These are phyloP conservation scores for Collybia sp. DNA, from an alignment of 768 basidiomycete species.

Conservation along the genomic window DNA sequence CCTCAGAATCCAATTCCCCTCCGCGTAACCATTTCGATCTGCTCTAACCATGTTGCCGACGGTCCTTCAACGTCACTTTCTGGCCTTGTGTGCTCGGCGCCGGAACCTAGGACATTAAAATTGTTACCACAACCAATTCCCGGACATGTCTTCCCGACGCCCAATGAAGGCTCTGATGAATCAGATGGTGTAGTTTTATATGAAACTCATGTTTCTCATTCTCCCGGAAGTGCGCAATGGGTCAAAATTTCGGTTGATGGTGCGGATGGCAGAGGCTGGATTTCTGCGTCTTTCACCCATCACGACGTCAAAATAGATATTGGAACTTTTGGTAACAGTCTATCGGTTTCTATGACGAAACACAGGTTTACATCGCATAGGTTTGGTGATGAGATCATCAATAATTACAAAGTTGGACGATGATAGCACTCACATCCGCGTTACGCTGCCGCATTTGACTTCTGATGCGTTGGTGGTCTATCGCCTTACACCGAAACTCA, in stretches of 20 bases:
- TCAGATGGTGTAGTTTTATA: slow-evolving; percentile 70
- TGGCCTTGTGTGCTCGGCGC: slow-evolving; percentile 25
- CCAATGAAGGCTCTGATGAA: slow-evolving; percentile 67
- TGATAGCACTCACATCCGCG: slow-evolving; percentile 21
- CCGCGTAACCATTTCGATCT: slow-evolving; percentile 42
- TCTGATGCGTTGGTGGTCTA: slow-evolving; percentile 67
- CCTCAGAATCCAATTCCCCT: slow-evolving; percentile 46
- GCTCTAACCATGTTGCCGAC: slow-evolving; percentile 15
- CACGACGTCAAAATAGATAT: slow-evolving; percentile 25
- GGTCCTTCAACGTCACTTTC: slow-evolving; percentile 12
- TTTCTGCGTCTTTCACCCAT: slow-evolving; percentile 48
- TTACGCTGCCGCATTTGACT: slow-evolving; percentile 51
- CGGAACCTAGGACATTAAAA: slow-evolving; percentile 45
- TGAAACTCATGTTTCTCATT: slow-evolving; percentile 37
- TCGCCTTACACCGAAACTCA: slow-evolving; percentile 31
- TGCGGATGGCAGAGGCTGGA: slow-evolving; percentile 55
- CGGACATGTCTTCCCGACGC: slow-evolving; percentile 55
- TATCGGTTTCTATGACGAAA: slow-evolving; percentile 2
- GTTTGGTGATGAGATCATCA: no score
- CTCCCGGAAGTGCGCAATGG: slow-evolving; percentile 22
- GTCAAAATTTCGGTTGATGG: slow-evolving; percentile 50
- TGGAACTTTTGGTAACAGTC: slow-evolving; percentile 40
- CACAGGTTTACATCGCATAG: no score
- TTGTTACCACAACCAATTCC: slow-evolving; percentile 59
- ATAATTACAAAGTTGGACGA: no score